Base-by-base conservation (phyloP, 805 yeast species). In the Kuraishia ogatae region DNA sequence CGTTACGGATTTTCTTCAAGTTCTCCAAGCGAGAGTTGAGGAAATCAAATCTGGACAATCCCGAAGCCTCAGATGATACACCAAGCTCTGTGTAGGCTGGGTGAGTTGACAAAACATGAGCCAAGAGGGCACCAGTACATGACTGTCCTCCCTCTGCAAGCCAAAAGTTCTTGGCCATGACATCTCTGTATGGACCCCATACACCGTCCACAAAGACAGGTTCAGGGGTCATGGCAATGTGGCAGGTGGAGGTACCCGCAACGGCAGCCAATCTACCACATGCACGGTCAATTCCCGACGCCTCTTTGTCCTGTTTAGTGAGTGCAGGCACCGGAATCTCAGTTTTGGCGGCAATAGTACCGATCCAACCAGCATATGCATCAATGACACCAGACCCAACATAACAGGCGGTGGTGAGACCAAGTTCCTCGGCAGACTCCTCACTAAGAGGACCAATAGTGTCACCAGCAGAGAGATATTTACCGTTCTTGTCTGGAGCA, bases 81-180 rank as follows among this genome's bases (percentile, higher is more conserved):
- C 82, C 79, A 54, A 93, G 77, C 64, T 89, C 90, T 1, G 82
- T 74, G 61, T 84, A 83, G 0, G 98, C 96, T 0, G 97, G 97
- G 66, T 94, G 98, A 10, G 89, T 85, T 13, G 89, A 78, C 58
- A 94, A 71, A 17, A 93, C 93, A 69, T 89, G 96, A 1, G 94
- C 93, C 59, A 94, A 77, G 47, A 94, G 78, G 29, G 96, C 97
- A 62, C 99, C 99, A 1, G 99, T 94, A 67, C 97, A 88, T 17
- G 96, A 86, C 70, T 94, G 99, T n/a, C 99, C 99, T 66, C 99
- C 99, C 72, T 94, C 99, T 15, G 98, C 97, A 60, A 92, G 77
- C 98, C 98, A 94, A 64, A 77, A 85, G 5, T 84, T 90, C 28
- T 87, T 86, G n/a, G 96, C 87, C 75, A 93, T 79, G 4, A 89